A percentile compares a stretch with the other conserved stretches of the same genome.
Evolutionary conservation across 2,329 filamentous ascomycete genomes (phyloP).

Genomic region (Neopestalotiopsis sp.): DNA sequence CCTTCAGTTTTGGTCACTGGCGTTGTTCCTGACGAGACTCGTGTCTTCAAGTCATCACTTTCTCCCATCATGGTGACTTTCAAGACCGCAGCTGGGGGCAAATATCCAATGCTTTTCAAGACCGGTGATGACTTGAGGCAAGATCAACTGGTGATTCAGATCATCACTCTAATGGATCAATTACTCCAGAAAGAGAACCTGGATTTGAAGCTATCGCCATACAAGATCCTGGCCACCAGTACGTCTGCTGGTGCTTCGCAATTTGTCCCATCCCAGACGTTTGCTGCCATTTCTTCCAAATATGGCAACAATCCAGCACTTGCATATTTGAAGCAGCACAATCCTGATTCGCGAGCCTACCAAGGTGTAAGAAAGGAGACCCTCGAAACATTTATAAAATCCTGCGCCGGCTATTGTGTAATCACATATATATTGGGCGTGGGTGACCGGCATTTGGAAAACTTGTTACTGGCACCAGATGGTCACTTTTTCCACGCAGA

Average conservation of each 20-base stretch:
- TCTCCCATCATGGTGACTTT: constrained; percentile 92
- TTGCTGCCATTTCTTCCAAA: constrained; percentile 83
- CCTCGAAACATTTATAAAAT: constrained; percentile 94
- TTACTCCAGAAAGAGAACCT: constrained; percentile 95
- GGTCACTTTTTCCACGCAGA: constrained; percentile 98
- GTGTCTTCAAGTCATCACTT: constrained; percentile 94
- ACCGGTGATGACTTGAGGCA: constrained; percentile 95
- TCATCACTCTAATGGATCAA: constrained; percentile 97
- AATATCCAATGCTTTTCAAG: constrained; percentile 96
- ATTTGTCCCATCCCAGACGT: constrained; percentile 85
- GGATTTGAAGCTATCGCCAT: constrained; percentile 92
- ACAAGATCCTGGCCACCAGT: constrained; percentile 94
- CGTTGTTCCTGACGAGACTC: constrained; percentile 81
- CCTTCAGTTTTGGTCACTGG: constrained; percentile 81
- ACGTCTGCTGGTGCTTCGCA: constrained; percentile 90
- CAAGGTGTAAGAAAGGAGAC: constrained; percentile 89
- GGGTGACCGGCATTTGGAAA: constrained; percentile 94
- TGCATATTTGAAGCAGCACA: constrained; percentile 85
- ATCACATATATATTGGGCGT: constrained; percentile 98
- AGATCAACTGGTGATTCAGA: constrained; percentile 95
- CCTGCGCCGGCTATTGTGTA: constrained; percentile 96
- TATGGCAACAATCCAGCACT: constrained; percentile 78
- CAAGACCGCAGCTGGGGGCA: constrained; percentile 76
- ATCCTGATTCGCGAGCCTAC: constrained; percentile 82
- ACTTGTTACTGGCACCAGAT: constrained; percentile 86